Evolutionary conservation across 192 early-diverging fungal genomes (phyloP).

Genomic region (Coemansia sp.): DNA sequence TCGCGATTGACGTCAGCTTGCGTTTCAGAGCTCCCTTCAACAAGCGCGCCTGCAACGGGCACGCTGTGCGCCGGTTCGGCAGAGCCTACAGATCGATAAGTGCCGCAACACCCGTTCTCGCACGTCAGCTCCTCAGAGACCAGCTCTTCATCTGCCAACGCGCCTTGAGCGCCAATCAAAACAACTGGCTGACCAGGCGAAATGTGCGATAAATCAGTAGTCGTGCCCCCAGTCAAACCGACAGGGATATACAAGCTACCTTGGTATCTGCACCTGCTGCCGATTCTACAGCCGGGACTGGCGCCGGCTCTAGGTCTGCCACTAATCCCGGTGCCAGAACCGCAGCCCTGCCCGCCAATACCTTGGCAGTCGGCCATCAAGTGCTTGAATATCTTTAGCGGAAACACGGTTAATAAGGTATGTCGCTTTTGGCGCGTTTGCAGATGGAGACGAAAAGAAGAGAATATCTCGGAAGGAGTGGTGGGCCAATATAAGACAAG

Average conservation of each 20-base stretch:
- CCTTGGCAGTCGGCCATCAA: slow-evolving; percentile 4
- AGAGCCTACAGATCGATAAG: background rate
- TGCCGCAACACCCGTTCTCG: background rate
- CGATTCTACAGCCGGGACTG: background rate
- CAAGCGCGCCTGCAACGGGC: background rate
- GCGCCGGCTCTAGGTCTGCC: background rate
- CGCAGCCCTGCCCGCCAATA: background rate
- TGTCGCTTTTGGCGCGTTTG: background rate
- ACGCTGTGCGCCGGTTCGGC: background rate
- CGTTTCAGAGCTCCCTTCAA: background rate
- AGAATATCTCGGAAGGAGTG: background rate
- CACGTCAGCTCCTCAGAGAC: background rate
- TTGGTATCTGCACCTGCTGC: background rate
- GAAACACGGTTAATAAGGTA: background rate
- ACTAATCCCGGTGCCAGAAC: background rate
- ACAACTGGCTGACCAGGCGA: background rate
- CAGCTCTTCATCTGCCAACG: background rate
- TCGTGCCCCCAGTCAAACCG: background rate
- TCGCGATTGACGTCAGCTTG: background rate
- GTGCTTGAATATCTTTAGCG: slow-evolving; percentile 4
- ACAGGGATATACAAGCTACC: background rate
- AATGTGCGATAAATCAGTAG: background rate
- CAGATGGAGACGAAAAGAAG: background rate
- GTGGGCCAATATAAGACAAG: background rate
- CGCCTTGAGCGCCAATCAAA: background rate